A percentile compares a stretch with the other conserved stretches of the same genome.
phyloP scores from a whole-genome alignment of 1,139 yeast species.

The Suhomyces taliae region DNA sequence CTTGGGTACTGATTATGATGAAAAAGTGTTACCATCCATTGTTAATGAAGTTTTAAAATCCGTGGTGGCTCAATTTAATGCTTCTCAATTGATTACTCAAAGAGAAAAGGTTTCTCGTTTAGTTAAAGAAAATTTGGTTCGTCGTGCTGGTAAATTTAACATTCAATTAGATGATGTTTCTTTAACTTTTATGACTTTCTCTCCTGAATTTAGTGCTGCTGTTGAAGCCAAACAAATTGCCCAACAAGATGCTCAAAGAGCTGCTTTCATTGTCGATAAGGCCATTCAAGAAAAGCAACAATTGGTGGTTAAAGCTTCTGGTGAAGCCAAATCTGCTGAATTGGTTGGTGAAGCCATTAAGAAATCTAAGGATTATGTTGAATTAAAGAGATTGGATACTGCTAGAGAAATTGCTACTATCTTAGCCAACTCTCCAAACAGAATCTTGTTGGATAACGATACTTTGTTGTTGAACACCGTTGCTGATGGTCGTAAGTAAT shows the following conservation, averaged over 20 bases:
- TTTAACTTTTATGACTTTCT: constrained; percentile 91
- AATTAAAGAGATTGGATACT: constrained; percentile 93
- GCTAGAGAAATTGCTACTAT: constrained; percentile 94
- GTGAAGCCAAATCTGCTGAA: constrained; percentile 98
- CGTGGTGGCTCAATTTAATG: constrained; percentile 97
- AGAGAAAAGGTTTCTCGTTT: constrained; percentile 93
- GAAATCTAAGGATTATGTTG: constrained; percentile 93
- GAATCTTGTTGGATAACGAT: constrained; percentile 87
- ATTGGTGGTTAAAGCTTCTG: constrained; percentile 92
- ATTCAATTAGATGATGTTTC: constrained; percentile 92
- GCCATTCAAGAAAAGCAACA: constrained; percentile 98
- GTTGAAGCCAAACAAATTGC: constrained; percentile 99
- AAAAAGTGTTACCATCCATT: constrained; percentile 92
- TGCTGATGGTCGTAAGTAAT: constrained; percentile 55
- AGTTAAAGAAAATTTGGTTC: constrained; percentile 85
- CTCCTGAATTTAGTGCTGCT: constrained; percentile 96
- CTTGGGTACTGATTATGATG: constrained; percentile 91
- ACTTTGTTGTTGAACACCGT: constrained; percentile 88
- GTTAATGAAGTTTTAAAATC: constrained; percentile 95
- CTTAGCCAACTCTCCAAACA: constrained; percentile 84
- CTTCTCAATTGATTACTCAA: constrained; percentile 95
- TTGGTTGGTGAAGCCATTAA: constrained; percentile 98
- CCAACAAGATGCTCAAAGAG: constrained; percentile 98
- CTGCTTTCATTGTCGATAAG: constrained; percentile 94
- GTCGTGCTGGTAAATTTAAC: constrained; percentile 90